Percentiles rank a stretch among this genome's conserved stretches.
Conservation (phyloP, 306 rosid genomes). For the Luffa acutangula region DNA sequence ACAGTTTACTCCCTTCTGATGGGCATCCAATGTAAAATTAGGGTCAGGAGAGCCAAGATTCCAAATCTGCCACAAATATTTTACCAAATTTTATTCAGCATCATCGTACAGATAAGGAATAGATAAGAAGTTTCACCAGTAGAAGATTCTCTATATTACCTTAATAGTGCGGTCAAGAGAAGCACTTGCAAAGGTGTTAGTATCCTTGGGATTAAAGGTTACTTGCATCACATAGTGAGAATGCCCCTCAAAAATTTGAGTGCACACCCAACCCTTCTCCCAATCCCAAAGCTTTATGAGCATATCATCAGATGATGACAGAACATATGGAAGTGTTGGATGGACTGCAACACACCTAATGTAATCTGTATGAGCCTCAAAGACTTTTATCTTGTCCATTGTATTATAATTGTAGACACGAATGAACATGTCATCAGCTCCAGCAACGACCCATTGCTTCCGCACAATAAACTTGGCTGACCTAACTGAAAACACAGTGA, state of each 20-base stretch:
- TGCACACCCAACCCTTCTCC: constrained; percentile 96
- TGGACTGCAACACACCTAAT: constrained; percentile 97
- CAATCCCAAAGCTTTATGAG: constrained; percentile 99
- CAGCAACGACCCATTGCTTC: constrained; percentile 97
- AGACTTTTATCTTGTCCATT: constrained; percentile 84
- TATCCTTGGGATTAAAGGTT: constrained; percentile 96
- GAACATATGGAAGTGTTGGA: constrained; percentile 88
- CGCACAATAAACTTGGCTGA: constrained; percentile 96
- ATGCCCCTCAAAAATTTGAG: constrained; percentile 98
- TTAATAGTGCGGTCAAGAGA: constrained; percentile 97
- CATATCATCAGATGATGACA: constrained; percentile 98
- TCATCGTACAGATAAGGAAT: not conserved
- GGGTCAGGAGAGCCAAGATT: constrained; percentile 96
- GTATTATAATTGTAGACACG: constrained; percentile 96
- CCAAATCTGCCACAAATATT: constrained; percentile 59
- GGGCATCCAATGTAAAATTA: constrained; percentile 95
- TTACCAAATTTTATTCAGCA: not conserved
- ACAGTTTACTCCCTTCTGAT: constrained; percentile 88
- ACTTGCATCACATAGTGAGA: constrained; percentile 99
- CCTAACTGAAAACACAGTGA: constrained; percentile 71
- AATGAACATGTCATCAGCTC: constrained; percentile 89
- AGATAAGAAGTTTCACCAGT: constrained; percentile 1
- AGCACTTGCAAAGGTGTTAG: constrained; percentile 99
- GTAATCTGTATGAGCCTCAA: constrained; percentile 98
- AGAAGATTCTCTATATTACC: constrained; percentile 28